Conservation (phyloP, 1,284 basidiomycete genomes). For the Meripilus lineatus region DNA sequence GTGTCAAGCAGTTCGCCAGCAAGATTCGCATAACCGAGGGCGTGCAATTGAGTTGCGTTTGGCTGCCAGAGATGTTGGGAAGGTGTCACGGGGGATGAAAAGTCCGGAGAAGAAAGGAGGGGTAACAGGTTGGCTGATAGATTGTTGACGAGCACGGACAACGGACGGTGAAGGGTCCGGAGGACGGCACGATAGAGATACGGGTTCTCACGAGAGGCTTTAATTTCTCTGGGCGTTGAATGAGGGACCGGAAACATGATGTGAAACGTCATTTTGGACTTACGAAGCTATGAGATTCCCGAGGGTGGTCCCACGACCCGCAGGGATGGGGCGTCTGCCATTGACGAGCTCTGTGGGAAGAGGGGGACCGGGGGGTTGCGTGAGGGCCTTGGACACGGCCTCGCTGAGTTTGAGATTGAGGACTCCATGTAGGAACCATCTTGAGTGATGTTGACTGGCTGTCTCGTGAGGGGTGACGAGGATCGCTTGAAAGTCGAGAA, state of each 20-base stretch:
- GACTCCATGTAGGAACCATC: constrained; percentile 76
- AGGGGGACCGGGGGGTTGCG: constrained; percentile 53
- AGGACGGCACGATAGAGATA: constrained; percentile 67
- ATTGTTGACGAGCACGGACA: constrained; percentile 68
- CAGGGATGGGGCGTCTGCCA: constrained; percentile 65
- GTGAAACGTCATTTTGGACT: constrained; percentile 25
- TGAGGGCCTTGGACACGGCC: constrained; percentile 70
- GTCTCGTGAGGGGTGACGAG: constrained; percentile 27
- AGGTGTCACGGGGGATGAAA: constrained; percentile 47
- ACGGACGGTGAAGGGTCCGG: constrained; percentile 66
- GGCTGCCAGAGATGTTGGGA: constrained; percentile 45
- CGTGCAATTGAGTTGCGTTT: constrained; percentile 68
- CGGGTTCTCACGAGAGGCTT: constrained; percentile 53
- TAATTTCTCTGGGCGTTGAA: constrained; percentile 66
- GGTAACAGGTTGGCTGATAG: constrained; percentile 62
- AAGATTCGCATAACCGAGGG: constrained; percentile 59
- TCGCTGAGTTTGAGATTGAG: constrained; percentile 73
- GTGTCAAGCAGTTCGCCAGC: constrained; percentile 66
- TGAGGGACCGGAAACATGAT: neutral
- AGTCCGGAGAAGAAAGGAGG: constrained; percentile 57
- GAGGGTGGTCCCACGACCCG: constrained; percentile 60
- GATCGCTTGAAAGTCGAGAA: constrained; percentile 42
- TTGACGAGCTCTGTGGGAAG: constrained; percentile 45
- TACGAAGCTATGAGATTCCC: constrained; percentile 67
- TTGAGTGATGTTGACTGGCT: constrained; percentile 51